Evolutionary conservation across 192 early-diverging fungal species (phyloP).

Genomic region (Coemansia sp.): DNA sequence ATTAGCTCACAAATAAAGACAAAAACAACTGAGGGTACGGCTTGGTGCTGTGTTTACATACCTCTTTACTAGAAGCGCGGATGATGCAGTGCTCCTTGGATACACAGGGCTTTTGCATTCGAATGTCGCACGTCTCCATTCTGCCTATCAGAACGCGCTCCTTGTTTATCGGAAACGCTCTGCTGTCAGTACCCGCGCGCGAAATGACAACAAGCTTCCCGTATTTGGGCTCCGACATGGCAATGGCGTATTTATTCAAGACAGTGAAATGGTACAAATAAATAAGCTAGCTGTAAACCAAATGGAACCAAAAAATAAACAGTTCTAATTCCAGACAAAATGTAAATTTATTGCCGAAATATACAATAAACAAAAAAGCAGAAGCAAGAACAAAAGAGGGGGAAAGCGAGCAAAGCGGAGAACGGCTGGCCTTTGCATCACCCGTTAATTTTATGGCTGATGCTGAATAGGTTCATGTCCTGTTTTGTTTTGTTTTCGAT

Average conservation of each 20-base stretch:
- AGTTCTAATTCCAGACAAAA: too few relatives aligned
- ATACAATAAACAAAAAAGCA: too few relatives aligned
- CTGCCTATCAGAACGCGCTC: slow-evolving; percentile 40
- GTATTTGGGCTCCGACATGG: slow-evolving; percentile 15
- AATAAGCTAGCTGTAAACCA: background rate
- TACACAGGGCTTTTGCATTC: slow-evolving; percentile 34
- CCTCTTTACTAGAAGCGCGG: slow-evolving; percentile 10
- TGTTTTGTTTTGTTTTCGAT: too few relatives aligned
- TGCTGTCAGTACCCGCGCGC: slow-evolving; percentile 42
- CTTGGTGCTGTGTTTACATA: slow-evolving; percentile 2
- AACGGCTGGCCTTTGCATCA: too few relatives aligned
- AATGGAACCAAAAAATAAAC: too few relatives aligned
- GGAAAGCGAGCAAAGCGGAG: too few relatives aligned
- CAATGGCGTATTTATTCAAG: background rate
- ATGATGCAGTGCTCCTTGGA: slow-evolving; percentile 47
- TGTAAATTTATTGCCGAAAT: too few relatives aligned
- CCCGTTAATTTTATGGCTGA: too few relatives aligned
- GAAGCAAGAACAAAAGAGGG: too few relatives aligned
- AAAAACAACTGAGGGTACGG: too few relatives aligned
- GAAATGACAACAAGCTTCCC: slow-evolving; percentile 35
- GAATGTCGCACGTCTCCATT: slow-evolving; percentile 46
- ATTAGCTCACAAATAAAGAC: too few relatives aligned
- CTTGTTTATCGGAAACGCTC: slow-evolving; percentile 37
- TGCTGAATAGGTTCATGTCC: too few relatives aligned
- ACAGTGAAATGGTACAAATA: background rate